phyloP scores from a whole-genome alignment of 345 rosid genomes.

The Ceriops zippeliana region DNA sequence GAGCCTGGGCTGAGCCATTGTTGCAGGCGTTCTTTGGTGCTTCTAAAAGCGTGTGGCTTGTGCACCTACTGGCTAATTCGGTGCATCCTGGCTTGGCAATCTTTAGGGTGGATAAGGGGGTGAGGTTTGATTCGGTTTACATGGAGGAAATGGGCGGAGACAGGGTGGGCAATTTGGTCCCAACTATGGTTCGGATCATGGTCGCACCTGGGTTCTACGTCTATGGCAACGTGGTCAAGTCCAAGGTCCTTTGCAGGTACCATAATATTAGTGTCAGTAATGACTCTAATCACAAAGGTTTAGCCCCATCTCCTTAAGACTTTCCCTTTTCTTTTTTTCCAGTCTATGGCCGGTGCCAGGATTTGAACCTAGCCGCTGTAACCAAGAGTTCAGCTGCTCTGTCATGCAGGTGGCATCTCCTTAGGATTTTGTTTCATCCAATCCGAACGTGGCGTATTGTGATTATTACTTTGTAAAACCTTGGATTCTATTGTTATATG shows the following conservation, averaged over 20 bases:
- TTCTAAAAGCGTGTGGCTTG: constrained; percentile 81
- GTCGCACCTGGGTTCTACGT: constrained; percentile 92
- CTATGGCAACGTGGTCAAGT: constrained; percentile 70
- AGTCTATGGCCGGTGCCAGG: too few species aligned
- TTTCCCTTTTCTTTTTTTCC: neutral
- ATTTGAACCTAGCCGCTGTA: too few species aligned
- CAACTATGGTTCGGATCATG: constrained; percentile 63
- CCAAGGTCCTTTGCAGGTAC: constrained; percentile 86
- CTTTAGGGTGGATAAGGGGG: constrained; percentile 64
- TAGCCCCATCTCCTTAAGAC: constrained; percentile 26
- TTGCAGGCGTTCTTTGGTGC: constrained; percentile 80
- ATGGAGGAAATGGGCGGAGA: constrained; percentile 83
- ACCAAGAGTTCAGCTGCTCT: neutral
- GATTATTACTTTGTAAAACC: constrained; percentile 12
- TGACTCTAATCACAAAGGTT: constrained; percentile 16
- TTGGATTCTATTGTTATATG: neutral
- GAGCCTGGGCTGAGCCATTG: constrained; percentile 87
- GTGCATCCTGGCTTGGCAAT: constrained; percentile 77
- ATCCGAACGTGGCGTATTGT: neutral
- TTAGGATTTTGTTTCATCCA: constrained; percentile 9
- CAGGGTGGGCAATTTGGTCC: constrained; percentile 46
- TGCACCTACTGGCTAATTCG: constrained; percentile 87
- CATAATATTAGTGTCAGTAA: constrained; percentile 18
- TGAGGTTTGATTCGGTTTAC: constrained; percentile 61
- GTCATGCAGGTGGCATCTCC: neutral